Conservation (phyloP, 768 basidiomycete species). For the Leccinum uliginosum region DNA sequence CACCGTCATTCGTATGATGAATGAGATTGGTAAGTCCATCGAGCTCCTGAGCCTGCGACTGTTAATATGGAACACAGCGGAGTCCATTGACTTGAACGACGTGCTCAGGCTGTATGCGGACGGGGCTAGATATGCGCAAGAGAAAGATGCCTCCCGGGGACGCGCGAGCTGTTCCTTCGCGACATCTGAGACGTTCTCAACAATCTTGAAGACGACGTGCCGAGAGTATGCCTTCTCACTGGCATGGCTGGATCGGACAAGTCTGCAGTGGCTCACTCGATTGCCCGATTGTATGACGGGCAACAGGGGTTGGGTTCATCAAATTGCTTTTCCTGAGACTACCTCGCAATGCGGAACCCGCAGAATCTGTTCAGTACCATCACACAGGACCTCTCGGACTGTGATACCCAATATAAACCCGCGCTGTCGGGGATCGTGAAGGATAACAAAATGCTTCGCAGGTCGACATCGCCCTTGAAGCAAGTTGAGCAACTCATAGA, state of each 20-base stretch:
- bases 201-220: not conserved
- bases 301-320: not conserved
- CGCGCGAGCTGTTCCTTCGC: not conserved
- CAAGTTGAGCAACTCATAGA: not conserved
- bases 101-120: not conserved
- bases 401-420: not conserved
- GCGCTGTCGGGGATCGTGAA: not conserved
- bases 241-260: not conserved
- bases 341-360: not conserved
- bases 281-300: not conserved
- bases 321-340: not conserved
- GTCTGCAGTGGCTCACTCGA: not conserved
- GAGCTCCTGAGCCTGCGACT: not conserved
- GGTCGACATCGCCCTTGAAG: not conserved
- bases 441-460: not conserved
- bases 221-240: not conserved
- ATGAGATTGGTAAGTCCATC: not conserved
- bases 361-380: not conserved
- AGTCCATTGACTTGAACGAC: not conserved
- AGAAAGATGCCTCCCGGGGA: not conserved
- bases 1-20: not conserved
- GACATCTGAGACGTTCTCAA: not conserved
- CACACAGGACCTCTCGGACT: not conserved
- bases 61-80: not conserved
- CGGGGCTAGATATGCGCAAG: not conserved